Conservation (phyloP, 2,329 filamentous ascomycete species). For the Fusarium siculi region DNA sequence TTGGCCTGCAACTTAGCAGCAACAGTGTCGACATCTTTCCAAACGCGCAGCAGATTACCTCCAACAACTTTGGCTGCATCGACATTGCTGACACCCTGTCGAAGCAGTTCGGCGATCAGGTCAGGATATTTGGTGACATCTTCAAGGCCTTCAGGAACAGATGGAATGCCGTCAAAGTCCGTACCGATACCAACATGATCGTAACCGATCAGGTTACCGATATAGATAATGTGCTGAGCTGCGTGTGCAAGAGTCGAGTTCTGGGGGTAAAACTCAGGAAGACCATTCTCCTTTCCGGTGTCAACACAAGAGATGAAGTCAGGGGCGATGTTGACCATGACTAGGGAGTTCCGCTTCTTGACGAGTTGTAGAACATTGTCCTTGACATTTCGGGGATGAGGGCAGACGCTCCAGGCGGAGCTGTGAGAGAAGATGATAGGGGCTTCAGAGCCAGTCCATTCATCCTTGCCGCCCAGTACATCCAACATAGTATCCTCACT, state of each 20-base stretch:
- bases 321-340: slow-evolving; percentile 92
- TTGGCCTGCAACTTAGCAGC: slow-evolving; percentile 71
- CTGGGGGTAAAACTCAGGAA: slow-evolving; percentile 74
- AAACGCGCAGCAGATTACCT: slow-evolving; percentile 84
- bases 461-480: slow-evolving; percentile 72
- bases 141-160: slow-evolving; percentile 77
- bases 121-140: slow-evolving; percentile 87
- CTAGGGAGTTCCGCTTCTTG: slow-evolving; percentile 76
- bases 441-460: slow-evolving; percentile 78
- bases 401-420: slow-evolving; percentile 81
- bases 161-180: slow-evolving; percentile 84
- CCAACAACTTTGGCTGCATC: slow-evolving; percentile 82
- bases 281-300: slow-evolving; percentile 66
- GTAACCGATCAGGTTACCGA: slow-evolving; percentile 85
- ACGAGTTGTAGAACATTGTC: slow-evolving; percentile 84
- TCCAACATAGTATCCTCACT: slow-evolving; percentile 85
- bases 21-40: slow-evolving; percentile 80
- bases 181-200: slow-evolving; percentile 89
- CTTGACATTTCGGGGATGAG: slow-evolving; percentile 89
- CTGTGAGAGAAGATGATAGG: slow-evolving; percentile 93
- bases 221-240: slow-evolving; percentile 82
- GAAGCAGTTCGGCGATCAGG: slow-evolving; percentile 79
- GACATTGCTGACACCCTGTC: slow-evolving; percentile 76
- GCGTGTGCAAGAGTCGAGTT: slow-evolving; percentile 82
- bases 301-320: slow-evolving; percentile 83